Evolutionary conservation across 345 rosid species (phyloP), one percentile per base, ranked within the genome.

Genomic region (Jatropha curcas): DNA sequence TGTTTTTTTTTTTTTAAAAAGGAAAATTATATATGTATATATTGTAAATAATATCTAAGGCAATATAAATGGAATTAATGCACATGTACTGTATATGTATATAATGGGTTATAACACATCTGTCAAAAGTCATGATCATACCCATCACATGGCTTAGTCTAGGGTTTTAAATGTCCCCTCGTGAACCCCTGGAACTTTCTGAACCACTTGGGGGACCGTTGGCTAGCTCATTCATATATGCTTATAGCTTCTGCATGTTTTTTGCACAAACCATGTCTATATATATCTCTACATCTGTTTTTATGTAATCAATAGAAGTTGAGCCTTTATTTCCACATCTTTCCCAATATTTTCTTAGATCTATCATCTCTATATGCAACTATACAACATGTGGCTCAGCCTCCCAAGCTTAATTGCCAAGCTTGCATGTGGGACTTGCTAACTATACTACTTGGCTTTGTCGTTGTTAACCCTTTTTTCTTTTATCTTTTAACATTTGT

Each of bases 151-250:
- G 84, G 82, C 46, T 57, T 28, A 41, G 7, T 37, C 7, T 68
- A 66, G 66, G 58, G 46, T 50, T 66, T 22, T 59, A 46, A 34
- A 48, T 12, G 45, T 34, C 43, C 56, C 48, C 78, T 80, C 81
- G 76, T 67, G 78, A 80, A 66, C 55, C 78, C 55, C 70, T 76
- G 75, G 74, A 78, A 66, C 64, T 78, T 67, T 78, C 74, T 65
- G 71, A 51, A 24, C 2, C 5, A 30, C 70, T 13, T 7, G 8
- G 84, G 86, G 84, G 84, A 80, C 84, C 82, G 64, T 71, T 27
- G n/a, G n/a, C n/a, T 48, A 17, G 53, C 53, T 48, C 6, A 41
- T 4, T n/a, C 43, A 12, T 16, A 46, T 13, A 12, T 12, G 51
- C 20, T 48, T 48, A 0, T n/a, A 48, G 53, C 19, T 48, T 48